Percentiles rank a stretch among this genome's conserved stretches.
Evolutionary conservation across 176 grass and related monocot species (phyloP).

Genomic region (Puccinellia tenuiflora): DNA sequence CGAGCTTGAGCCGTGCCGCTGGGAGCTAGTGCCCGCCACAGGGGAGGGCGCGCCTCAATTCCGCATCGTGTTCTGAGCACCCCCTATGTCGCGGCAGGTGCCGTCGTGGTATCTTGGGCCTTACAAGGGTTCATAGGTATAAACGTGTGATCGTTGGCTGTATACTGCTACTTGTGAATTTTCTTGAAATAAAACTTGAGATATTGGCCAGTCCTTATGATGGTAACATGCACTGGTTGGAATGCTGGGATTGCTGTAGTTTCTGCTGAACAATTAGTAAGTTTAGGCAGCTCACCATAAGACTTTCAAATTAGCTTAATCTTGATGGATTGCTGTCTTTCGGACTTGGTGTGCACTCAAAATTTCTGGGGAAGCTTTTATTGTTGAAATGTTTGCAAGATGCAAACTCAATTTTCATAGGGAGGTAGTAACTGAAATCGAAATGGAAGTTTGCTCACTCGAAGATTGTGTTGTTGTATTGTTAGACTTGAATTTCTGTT

Average conservation of each 20-base stretch:
- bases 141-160: neutral
- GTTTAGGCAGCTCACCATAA: neutral
- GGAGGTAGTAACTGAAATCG: neutral
- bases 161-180: conserved; percentile 15
- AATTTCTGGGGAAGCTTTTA: neutral
- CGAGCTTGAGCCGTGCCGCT: conserved; percentile 86
- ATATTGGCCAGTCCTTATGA: neutral
- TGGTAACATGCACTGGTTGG: neutral
- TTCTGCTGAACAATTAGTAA: neutral
- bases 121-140: conserved; percentile 6
- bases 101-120: neutral
- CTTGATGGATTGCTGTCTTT: neutral
- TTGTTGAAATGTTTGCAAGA: neutral
- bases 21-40: conserved; percentile 62
- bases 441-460: neutral
- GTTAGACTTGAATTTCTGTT: neutral
- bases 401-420: neutral
- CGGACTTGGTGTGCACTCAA: neutral
- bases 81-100: neutral
- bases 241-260: neutral
- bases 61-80: conserved; percentile 86
- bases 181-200: conserved; percentile 29
- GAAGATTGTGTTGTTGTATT: neutral
- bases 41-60: conserved; percentile 74
- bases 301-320: neutral